Conservation (phyloP, 2,329 filamentous ascomycete species). For the Colletotrichum sp. region DNA sequence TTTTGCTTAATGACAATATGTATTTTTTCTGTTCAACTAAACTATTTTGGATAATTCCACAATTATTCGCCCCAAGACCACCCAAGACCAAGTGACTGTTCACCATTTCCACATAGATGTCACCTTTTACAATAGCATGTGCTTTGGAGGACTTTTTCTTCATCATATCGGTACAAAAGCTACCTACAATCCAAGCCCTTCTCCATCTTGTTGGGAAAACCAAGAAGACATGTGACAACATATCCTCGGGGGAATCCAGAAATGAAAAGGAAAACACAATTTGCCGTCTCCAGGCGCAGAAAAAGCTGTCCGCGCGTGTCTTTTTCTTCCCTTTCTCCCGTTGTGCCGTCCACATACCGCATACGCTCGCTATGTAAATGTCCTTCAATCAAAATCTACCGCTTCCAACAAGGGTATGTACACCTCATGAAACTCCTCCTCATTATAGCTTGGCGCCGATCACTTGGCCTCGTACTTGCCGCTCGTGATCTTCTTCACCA, state of each 20-base stretch:
- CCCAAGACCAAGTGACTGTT: neutral
- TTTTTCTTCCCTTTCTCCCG: neutral
- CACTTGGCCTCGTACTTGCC: slow-evolving; percentile 74
- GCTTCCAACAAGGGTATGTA: slow-evolving; percentile 11
- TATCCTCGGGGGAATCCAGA: neutral
- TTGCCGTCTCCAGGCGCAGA: neutral
- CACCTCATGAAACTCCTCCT: neutral
- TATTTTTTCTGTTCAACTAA: neutral
- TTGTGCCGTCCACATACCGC: neutral
- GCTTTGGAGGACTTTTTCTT: neutral
- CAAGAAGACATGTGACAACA: neutral
- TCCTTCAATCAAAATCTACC: slow-evolving; percentile 16
- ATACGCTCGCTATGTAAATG: slow-evolving; percentile 21
- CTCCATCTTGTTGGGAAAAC: neutral
- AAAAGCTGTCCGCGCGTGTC: neutral
- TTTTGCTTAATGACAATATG: neutral
- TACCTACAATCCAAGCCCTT: neutral
- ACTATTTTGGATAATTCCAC: neutral
- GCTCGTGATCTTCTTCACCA: slow-evolving; percentile 71
- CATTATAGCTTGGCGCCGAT: slow-evolving; percentile 4
- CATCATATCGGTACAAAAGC: slow-evolving; percentile 12
- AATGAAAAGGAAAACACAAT: neutral
- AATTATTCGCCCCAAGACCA: neutral
- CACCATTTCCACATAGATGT: neutral
- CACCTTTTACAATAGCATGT: neutral